Evolutionary conservation across 352 stramenopile species (phyloP), one percentile per base, ranked within the genome.

Genomic region (Globisporangium canariense): DNA sequence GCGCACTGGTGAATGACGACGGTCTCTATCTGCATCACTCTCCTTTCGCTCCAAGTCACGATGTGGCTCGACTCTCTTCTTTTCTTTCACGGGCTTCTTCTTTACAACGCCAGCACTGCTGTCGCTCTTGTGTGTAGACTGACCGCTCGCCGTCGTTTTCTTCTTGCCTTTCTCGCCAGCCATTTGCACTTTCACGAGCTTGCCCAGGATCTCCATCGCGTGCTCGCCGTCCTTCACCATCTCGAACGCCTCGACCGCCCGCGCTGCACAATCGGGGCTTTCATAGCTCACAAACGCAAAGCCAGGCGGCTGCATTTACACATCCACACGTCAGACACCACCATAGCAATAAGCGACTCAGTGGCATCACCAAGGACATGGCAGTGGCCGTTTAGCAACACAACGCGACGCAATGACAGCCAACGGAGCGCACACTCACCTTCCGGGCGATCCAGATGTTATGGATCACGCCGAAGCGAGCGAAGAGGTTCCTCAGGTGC

Each of bases 251-350:
- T 85, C 65, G 10, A 93, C 75, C 0, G 84, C 86, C 38, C 73
- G 62, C 43, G 79, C 51, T 0, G 84, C 86, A 14, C 77, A 73
- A 1, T 78, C 77, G 14, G 66, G 69, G 25, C 49, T 75, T 41
- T 76, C 73, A 54, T 89, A 94, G 6, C 66, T 70, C 50, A 94
- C 78, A 63, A 94, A 94, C 22, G 86, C 86, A 61, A 94, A 94
- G 13, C 86, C 84, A 62, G 86, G 86, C 51, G 86, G 86, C 79
- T 92, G 53, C 49, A 59, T 22, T 1, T 43, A 16, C 38, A 62
- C 20, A 65, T 7, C 0, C 40, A 62, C 10, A 57, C 30, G 38
- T 20, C 14, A 69, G 52, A 16, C 34, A 40, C 11, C 34, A 40
- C 9, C 36, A 41, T 14, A 41, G 9, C 9, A 41, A 14, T 11